Conservation (phyloP, 768 basidiomycete genomes). For the Pisolithus sp. region DNA sequence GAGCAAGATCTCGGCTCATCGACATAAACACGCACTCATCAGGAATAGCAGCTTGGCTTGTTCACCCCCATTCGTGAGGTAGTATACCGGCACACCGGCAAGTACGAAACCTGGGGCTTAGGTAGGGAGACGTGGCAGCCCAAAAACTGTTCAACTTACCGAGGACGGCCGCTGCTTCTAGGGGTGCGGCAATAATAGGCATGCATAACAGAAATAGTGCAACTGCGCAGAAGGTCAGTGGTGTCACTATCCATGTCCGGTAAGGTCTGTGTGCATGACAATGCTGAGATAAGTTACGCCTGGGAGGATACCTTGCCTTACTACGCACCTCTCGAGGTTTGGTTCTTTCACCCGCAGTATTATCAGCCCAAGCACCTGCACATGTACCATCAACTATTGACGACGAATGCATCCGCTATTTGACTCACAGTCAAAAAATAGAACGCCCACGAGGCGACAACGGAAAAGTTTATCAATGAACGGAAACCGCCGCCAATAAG, state of each 20-base stretch:
- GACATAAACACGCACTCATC: constrained; percentile 29
- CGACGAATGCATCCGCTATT: not conserved
- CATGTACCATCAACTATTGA: not conserved
- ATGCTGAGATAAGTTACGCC: not conserved
- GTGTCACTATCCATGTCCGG: constrained; percentile 86
- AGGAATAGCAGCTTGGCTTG: constrained; percentile 29
- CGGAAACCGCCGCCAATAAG: constrained; percentile 85
- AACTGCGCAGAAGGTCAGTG: constrained; percentile 82
- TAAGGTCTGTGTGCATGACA: constrained; percentile 62
- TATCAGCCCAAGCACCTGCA: constrained; percentile 78
- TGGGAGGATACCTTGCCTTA: not conserved
- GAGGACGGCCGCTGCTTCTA: constrained; percentile 80
- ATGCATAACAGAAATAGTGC: constrained; percentile 63
- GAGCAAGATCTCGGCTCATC: not conserved
- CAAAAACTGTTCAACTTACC: constrained; percentile 39
- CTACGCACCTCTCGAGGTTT: constrained; percentile 62
- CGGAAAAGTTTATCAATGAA: constrained; percentile 83
- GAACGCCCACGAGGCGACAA: constrained; percentile 82
- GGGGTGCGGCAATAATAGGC: constrained; percentile 90
- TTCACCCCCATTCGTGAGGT: constrained; percentile 57
- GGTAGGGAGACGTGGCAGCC: not conserved
- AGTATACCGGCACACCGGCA: constrained; percentile 78
- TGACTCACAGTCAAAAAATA: constrained; percentile 73
- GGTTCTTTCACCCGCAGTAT: constrained; percentile 90
- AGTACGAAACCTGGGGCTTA: constrained; percentile 59